Base-by-base conservation (phyloP, 192 early-diverging fungal genomes). In the Linnemannia schmuckeri region DNA sequence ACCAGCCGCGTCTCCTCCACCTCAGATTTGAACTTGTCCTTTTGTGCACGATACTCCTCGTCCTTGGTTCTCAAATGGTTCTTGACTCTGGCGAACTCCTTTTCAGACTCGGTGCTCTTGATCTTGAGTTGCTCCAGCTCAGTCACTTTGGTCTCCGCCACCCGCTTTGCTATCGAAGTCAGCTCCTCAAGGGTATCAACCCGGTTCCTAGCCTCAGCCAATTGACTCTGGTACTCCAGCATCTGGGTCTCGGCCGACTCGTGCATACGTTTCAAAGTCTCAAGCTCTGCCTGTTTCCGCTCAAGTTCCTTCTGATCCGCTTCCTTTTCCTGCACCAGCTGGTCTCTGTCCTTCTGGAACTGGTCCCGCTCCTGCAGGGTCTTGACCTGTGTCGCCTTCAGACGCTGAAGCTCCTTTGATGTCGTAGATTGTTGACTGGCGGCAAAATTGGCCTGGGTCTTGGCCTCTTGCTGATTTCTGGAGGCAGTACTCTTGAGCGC, bases 101-200 rank as follows among this genome's bases (percentile, higher is more conserved):
- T 42, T 30, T 88, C 82, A 41, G 85, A 6, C 46, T 81, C 76
- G 1, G 40, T 22, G 47, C 68, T 46, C 49, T 49, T 77, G 46
- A 33, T 24, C 8, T 77, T 81, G 46, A 78, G 54, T 3, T 55
- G 35, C 35, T 88, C 85, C 30, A 82, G 47, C 41, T 88, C 77
- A 8, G 57, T 63, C 30, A 82, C 76, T 44, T 81, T 85, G 17
- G 80, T 52, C 71, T 86, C 83, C 0, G 83, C 83, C 4, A 86
- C 78, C 2, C 78, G 78, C 46, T 76, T 80, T n/a, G 83, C 83
- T n/a, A 86, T 86, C 57, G 83, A 86, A 7, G 83, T 86, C 75
- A 86, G 46, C 68, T 86, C 83, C 38, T 86, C 83, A 3, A 86
- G 75, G 1, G 83, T 86, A 44, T 80, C 83, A 6, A 77, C 72